phyloP scores from a whole-genome alignment of 768 basidiomycete genomes.

The Boletus reticuloceps region DNA sequence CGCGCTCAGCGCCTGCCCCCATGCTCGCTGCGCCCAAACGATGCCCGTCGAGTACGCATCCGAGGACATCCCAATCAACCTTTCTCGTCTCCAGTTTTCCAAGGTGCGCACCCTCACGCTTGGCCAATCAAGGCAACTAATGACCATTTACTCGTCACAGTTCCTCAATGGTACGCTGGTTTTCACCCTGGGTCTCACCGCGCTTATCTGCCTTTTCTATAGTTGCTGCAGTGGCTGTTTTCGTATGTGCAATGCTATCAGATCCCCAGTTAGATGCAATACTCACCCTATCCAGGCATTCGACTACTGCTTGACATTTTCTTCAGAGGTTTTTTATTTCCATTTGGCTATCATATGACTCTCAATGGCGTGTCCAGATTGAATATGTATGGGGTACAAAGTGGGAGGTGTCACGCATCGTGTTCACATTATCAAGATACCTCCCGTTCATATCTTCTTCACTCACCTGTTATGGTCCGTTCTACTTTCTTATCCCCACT shows the following conservation, averaged over 20 bases:
- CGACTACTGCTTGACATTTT: conserved; percentile 25
- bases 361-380: conserved; percentile 13
- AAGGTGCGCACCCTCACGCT: conserved; percentile 11
- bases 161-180: conserved; percentile 16
- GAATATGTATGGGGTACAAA: conserved; percentile 22
- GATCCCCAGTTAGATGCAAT: not conserved
- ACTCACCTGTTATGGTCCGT: conserved; percentile 18
- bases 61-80: conserved; percentile 5
- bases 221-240: conserved; percentile 20
- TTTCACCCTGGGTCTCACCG: not conserved
- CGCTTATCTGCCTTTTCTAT: not conserved
- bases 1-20: not conserved
- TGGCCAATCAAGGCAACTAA: not conserved
- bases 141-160: not conserved
- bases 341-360: not conserved
- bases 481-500: not conserved
- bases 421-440: conserved; percentile 29
- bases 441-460: conserved; percentile 20
- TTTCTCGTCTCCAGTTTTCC: conserved; percentile 18
- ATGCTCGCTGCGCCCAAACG: not conserved
- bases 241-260: conserved; percentile 8
- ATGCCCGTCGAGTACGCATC: conserved; percentile 7
- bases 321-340: conserved; percentile 15
- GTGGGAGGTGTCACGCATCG: conserved; percentile 21
- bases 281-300: conserved; percentile 3